Evolutionary conservation across 805 yeast species (phyloP).

Genomic region (Sugiyamaella chiloensis): DNA sequence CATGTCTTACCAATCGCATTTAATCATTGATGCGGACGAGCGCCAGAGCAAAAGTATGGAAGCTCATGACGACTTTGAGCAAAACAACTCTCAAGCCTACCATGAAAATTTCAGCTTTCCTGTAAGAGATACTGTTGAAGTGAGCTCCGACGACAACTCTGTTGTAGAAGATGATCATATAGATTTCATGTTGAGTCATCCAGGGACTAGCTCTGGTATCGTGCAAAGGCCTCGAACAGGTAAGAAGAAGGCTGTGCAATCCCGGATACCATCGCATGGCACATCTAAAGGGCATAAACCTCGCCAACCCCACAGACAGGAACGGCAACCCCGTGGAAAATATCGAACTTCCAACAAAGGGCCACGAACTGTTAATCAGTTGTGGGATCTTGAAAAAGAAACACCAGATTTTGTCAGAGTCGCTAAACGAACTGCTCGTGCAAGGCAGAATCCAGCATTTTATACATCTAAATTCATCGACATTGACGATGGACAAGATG

Average conservation of each 20-base stretch:
- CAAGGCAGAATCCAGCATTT: background rate
- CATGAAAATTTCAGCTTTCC: background rate
- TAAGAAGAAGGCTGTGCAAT: too few relatives aligned
- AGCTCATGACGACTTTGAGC: background rate
- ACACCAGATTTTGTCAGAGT: background rate
- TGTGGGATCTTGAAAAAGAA: background rate
- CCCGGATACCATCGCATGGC: too few relatives aligned
- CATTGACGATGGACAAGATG: constrained; percentile 7
- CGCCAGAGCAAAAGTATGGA: background rate
- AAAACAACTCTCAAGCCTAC: background rate
- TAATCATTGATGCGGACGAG: too few relatives aligned
- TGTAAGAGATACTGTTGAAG: background rate
- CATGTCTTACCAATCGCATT: background rate
- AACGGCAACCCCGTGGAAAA: too few relatives aligned
- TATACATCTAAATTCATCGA: constrained; percentile 1
- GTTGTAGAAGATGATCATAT: background rate
- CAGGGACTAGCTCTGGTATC: background rate
- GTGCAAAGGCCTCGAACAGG: too few relatives aligned
- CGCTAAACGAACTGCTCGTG: constrained; percentile 4
- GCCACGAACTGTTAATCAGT: background rate
- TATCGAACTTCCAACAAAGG: too few relatives aligned
- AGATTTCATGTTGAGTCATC: background rate
- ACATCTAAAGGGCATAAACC: background rate
- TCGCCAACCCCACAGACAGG: background rate
- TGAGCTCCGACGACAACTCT: background rate